Conservation (phyloP, 768 basidiomycete species). For the Pisolithus tinctorius region DNA sequence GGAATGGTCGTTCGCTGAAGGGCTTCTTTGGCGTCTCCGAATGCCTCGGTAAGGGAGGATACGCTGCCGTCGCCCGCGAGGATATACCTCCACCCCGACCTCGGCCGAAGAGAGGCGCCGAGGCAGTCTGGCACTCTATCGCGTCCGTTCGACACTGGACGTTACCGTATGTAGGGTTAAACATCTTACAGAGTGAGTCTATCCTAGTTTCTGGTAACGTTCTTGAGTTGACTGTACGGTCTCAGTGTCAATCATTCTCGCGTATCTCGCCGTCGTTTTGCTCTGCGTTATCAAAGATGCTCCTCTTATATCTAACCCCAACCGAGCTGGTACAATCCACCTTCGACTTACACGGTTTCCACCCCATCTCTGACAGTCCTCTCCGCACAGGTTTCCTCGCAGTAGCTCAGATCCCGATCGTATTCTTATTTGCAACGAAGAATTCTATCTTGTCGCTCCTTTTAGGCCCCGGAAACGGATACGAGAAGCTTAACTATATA, state of each 20-base stretch:
- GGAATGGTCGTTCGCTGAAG: constrained; percentile 34
- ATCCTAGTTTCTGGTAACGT: not conserved
- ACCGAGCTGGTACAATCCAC: constrained; percentile 55
- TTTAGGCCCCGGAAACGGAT: constrained; percentile 41
- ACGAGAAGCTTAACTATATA: constrained; percentile 53
- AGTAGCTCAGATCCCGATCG: constrained; percentile 49
- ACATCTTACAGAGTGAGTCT: constrained; percentile 53
- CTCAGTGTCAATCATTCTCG: constrained; percentile 49
- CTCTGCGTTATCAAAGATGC: constrained; percentile 57
- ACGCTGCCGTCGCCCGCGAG: constrained; percentile 22
- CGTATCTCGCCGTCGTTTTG: constrained; percentile 50
- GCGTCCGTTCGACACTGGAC: constrained; percentile 40
- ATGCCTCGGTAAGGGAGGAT: constrained; percentile 26
- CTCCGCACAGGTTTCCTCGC: constrained; percentile 47
- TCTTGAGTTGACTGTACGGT: constrained; percentile 3
- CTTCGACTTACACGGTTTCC: not conserved
- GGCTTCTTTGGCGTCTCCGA: constrained; percentile 52
- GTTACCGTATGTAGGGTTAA: constrained; percentile 44
- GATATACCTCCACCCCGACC: constrained; percentile 6
- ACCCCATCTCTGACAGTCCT: constrained; percentile 9
- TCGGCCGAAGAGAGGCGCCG: constrained; percentile 5
- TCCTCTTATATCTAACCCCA: constrained; percentile 61
- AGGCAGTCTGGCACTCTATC: constrained; percentile 27
- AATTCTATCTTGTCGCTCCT: constrained; percentile 43
- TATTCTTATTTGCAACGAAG: constrained; percentile 54